These are phyloP conservation scores for Magnolia sinica DNA, from an alignment of 164 flowering plant genomes.

Conservation along the genomic window DNA sequence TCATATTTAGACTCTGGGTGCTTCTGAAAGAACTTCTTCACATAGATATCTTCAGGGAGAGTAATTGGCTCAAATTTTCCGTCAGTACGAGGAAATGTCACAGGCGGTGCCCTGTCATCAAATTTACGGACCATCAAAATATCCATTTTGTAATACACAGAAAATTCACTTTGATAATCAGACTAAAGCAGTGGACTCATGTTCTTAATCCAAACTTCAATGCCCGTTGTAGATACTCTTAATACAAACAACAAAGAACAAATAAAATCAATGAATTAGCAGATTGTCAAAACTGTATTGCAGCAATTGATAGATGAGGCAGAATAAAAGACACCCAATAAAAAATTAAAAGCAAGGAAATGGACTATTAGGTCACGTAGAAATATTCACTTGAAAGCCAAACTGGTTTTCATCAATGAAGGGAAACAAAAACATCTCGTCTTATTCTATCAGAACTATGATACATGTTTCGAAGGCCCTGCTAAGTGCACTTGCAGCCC, in stretches of 20 bases:
- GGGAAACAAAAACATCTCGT: no score
- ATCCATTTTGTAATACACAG: neutral
- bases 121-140: neutral
- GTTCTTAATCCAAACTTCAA: neutral
- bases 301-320: neutral
- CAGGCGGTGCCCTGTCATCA: constrained; percentile 68
- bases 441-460: no score
- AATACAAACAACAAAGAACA: neutral
- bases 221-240: neutral
- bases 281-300: neutral
- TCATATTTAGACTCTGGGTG: constrained; percentile 66
- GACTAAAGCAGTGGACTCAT: no score
- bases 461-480: no score
- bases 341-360: no score
- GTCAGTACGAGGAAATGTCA: constrained; percentile 65
- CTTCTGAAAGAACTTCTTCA: constrained; percentile 60
- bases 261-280: neutral
- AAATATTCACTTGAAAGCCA: no score
- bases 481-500: no score
- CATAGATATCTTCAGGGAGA: constrained; percentile 81
- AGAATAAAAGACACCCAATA: neutral
- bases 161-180: neutral
- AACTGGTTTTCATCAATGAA: no score
- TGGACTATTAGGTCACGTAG: no score
- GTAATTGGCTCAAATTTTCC: constrained; percentile 48